phyloP scores from a whole-genome alignment of 805 yeast genomes.

The Candida manassasensis region DNA sequence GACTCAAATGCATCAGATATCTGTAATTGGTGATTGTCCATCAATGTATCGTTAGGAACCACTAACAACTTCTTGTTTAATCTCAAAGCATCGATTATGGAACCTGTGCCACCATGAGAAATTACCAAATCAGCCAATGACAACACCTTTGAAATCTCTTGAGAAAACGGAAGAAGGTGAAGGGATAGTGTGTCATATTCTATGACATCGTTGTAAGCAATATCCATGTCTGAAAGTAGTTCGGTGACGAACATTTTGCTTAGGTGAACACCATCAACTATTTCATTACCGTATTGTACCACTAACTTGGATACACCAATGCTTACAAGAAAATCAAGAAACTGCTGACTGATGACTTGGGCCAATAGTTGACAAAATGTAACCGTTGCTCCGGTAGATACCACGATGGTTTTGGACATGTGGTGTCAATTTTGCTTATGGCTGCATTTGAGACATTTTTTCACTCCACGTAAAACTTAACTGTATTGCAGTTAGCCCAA shows the following conservation, averaged over 20 bases:
- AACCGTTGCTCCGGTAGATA: constrained; percentile 90
- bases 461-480: too few relatives aligned
- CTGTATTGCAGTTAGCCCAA: too few relatives aligned
- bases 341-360: constrained; percentile 30
- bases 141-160: constrained; percentile 34
- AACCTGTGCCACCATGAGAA: constrained; percentile 91
- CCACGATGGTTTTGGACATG: constrained; percentile 30
- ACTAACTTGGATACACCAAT: constrained; percentile 29
- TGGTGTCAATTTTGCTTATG: too few relatives aligned
- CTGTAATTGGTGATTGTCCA: constrained; percentile 84
- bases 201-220: constrained; percentile 10
- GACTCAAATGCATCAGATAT: constrained; percentile 43
- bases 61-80: constrained; percentile 55
- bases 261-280: constrained; percentile 13
- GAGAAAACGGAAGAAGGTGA: constrained; percentile 20
- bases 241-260: constrained; percentile 21
- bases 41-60: constrained; percentile 64
- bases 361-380: constrained; percentile 61
- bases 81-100: constrained; percentile 74
- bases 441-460: too few relatives aligned
- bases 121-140: constrained; percentile 54
- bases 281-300: constrained; percentile 33
- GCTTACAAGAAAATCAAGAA: constrained; percentile 30
- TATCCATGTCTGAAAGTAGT: constrained; percentile 11
- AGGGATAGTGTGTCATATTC: constrained; percentile 6